Evolutionary conservation across 257 asterid genomes (phyloP).

Genomic region (Henckelia pumila): DNA sequence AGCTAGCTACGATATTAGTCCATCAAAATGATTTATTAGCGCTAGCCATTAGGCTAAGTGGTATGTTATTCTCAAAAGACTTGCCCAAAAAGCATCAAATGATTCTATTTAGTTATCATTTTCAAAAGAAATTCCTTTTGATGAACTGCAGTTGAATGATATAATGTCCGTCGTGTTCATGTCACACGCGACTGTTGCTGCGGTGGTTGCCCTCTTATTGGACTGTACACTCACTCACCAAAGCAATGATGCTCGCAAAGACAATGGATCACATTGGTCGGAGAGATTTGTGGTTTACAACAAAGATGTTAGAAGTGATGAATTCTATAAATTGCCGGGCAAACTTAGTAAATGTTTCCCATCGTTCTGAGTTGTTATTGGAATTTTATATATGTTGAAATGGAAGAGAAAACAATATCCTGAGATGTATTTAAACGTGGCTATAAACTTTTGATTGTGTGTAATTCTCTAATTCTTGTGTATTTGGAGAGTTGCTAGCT

Average conservation of each 20-base stretch:
- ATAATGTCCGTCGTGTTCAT: conserved; percentile 39
- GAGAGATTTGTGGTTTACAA: conserved; percentile 53
- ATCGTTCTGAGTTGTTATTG: conserved; percentile 37
- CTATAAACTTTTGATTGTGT: too few relatives aligned
- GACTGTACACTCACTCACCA: conserved; percentile 48
- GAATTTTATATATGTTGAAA: too few relatives aligned
- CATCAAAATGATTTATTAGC: too few relatives aligned
- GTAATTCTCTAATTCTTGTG: too few relatives aligned
- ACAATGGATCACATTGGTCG: conserved; percentile 67
- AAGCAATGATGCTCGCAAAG: conserved; percentile 38
- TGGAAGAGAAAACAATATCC: too few relatives aligned
- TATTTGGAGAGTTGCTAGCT: too few relatives aligned
- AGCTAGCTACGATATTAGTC: too few relatives aligned
- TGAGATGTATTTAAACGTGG: too few relatives aligned
- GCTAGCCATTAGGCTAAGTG: too few relatives aligned
- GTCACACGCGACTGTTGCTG: conserved; percentile 62
- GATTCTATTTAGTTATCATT: not conserved
- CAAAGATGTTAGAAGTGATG: conserved; percentile 61
- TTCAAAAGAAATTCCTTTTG: too few relatives aligned
- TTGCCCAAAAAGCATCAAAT: too few relatives aligned
- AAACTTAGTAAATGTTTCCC: conserved; percentile 62
- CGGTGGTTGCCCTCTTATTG: conserved; percentile 37
- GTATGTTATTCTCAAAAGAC: too few relatives aligned
- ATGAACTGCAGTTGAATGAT: conserved; percentile 54
- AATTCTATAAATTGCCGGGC: conserved; percentile 59